Conservation (phyloP, 163 green algal species). For the Coccomyxa subellipsoidea region DNA sequence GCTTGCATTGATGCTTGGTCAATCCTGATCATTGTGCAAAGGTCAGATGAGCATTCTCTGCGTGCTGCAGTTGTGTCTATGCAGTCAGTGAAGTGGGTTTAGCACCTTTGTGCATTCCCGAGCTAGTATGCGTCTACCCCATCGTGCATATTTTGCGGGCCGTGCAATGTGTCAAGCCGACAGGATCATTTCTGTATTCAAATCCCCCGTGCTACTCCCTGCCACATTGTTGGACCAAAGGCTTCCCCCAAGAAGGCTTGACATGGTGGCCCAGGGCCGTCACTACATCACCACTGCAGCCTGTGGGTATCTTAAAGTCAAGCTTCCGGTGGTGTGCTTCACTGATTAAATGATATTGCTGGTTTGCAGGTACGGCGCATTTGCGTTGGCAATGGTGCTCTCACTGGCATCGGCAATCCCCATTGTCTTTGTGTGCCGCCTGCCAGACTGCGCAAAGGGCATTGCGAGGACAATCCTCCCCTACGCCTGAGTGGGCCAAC, state of each 20-base stretch:
- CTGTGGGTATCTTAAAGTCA: too few species aligned
- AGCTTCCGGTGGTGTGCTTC: background rate
- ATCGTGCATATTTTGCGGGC: too few species aligned
- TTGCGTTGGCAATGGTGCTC: conserved; percentile 53
- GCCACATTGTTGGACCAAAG: too few species aligned
- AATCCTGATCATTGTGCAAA: background rate
- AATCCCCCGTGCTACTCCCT: too few species aligned
- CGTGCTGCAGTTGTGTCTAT: background rate
- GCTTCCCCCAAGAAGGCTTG: too few species aligned
- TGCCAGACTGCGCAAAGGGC: conserved; percentile 44
- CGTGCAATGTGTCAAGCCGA: too few species aligned
- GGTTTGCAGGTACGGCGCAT: conserved; percentile 44
- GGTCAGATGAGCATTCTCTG: background rate
- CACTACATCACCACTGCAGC: background rate
- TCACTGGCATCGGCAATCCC: conserved; percentile 60
- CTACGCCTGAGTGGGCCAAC: too few species aligned
- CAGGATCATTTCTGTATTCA: too few species aligned
- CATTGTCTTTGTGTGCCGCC: conserved; percentile 66
- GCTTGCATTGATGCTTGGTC: background rate
- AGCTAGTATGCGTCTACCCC: too few species aligned
- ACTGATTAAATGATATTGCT: background rate
- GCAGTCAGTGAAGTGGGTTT: background rate
- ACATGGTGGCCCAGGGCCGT: too few species aligned
- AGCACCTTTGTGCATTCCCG: background rate
- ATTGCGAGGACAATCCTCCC: background rate